Evolutionary conservation across 495 filamentous ascomycete species (phyloP), one percentile per base, ranked within the genome.

Genomic region (Lepraria neglecta): DNA sequence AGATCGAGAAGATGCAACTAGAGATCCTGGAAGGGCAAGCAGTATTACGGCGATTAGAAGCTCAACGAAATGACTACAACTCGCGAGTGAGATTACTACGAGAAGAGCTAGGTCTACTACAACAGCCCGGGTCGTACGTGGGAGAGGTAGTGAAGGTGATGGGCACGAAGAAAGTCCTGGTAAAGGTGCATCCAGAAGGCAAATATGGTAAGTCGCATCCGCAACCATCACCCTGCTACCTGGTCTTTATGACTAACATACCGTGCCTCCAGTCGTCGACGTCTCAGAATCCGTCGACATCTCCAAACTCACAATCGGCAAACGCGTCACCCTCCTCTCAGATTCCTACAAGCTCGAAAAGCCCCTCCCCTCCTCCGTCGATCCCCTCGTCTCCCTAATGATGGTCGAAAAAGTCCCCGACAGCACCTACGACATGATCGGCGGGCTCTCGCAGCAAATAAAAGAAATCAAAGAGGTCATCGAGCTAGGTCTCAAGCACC

Each of bases 401-500:
- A 97, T 99, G 95, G 94, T 99, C 48, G 94, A 99, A 75, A 99
- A 99, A 77, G 94, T 99, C 30, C 94, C 94, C 31, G 94, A 99
- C 78, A 96, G 91, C 77, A 99, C 94, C 71, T 99, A 99, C 79
- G 94, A 99, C 77, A 99, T 99, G 94, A 99, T 99, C 69, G 94
- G 94, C 73, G 94, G 94, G 63, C 80, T 99, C 51, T 95, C 97
- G 68, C 95, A 99, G 71, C 94, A 99, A 70, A 97, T 99, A 78
- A 97, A 99, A 79, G 95, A 99, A 75, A 99, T 99, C 79, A 99
- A 99, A 77, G 94, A 99, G 73, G 94, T 99, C 58, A 97, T 99
- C 73, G 94, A 99, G 77, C 88, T 99, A 38, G 94, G 94, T 58
- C 82, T 99, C 60, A 96, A 97, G 78, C 94, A 99, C 72, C 94